phyloP scores from a whole-genome alignment of 371 early-diverging fungal species.

The Vairimorpha necatrix region DNA sequence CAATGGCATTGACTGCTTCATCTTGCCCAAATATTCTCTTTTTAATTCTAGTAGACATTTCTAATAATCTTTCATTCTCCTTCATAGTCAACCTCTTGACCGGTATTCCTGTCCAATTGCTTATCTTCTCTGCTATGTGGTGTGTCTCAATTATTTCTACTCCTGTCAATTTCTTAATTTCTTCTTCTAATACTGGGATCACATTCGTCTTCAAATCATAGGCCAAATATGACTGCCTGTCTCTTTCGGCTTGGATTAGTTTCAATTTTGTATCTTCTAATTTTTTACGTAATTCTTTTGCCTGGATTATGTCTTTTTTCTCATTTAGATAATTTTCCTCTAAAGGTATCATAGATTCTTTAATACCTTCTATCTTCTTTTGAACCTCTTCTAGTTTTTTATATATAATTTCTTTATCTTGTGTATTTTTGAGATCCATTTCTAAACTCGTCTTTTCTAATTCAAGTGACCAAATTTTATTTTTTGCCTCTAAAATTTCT shows the following conservation, averaged over 20 bases:
- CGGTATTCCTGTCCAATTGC: slow-evolving; percentile 78
- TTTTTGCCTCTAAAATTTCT: slow-evolving; percentile 69
- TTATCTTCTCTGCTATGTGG: slow-evolving; percentile 76
- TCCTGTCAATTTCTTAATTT: slow-evolving; percentile 67
- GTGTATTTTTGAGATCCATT: slow-evolving; percentile 50
- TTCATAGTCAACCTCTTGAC: slow-evolving; percentile 72
- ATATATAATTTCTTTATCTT: slow-evolving; percentile 8
- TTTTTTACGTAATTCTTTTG: slow-evolving; percentile 55
- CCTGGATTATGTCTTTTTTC: slow-evolving; percentile 54
- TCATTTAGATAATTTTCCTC: slow-evolving; percentile 57
- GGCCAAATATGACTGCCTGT: slow-evolving; percentile 54
- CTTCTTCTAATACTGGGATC: slow-evolving; percentile 70
- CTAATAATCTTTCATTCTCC: slow-evolving; percentile 74
- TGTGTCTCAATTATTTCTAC: slow-evolving; percentile 78
- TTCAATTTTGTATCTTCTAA: slow-evolving; percentile 60
- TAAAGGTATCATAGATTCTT: slow-evolving; percentile 47
- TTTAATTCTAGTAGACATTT: slow-evolving; percentile 71
- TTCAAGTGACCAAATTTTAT: slow-evolving; percentile 63
- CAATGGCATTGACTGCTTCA: slow-evolving; percentile 72
- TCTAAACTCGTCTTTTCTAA: slow-evolving; percentile 62
- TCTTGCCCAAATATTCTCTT: slow-evolving; percentile 77
- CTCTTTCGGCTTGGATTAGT: slow-evolving; percentile 59
- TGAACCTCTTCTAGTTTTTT: slow-evolving; percentile 49
- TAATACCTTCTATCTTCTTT: slow-evolving; percentile 49
- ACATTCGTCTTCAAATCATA: slow-evolving; percentile 70